Percentiles rank a stretch among this genome's conserved stretches.
phyloP scores from a whole-genome alignment of 192 early-diverging fungal species.

The Coemansia aciculifera region DNA sequence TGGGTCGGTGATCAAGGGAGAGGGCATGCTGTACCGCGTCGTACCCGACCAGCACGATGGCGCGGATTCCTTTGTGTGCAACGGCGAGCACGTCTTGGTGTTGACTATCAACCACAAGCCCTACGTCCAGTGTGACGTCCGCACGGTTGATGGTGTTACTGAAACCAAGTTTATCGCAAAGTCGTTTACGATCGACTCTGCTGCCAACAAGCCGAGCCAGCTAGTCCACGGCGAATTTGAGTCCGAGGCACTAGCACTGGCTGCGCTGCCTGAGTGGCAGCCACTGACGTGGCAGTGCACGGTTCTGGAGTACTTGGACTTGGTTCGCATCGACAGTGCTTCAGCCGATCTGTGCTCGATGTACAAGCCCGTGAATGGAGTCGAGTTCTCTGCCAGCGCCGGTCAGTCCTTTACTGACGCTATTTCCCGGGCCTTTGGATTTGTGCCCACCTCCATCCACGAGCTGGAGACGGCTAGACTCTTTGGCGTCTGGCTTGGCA shows the following conservation, averaged over 20 bases:
- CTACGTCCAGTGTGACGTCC: constrained; percentile 8
- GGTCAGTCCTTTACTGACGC: constrained; percentile 23
- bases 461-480: constrained; percentile 30
- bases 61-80: constrained; percentile 56
- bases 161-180: constrained; percentile 16
- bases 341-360: constrained; percentile 29
- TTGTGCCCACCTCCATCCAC: constrained; percentile 4
- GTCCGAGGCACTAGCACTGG: constrained; percentile 26
- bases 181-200: constrained; percentile 16
- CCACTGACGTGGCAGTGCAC: constrained; percentile 43
- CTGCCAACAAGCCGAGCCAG: constrained; percentile 12
- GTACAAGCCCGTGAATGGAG: constrained; percentile 36
- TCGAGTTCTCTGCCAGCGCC: constrained; percentile 36
- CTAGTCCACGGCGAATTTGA: constrained; percentile 21
- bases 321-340: constrained; percentile 19
- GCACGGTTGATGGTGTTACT: neutral
- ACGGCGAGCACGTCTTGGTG: constrained; percentile 57
- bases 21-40: constrained; percentile 55
- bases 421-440: constrained; percentile 16
- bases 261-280: constrained; percentile 27
- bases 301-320: constrained; percentile 43
- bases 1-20: constrained; percentile 42
- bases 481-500: constrained; percentile 43
- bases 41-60: constrained; percentile 22
- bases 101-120: constrained; percentile 32